Evolutionary conservation across 2,329 filamentous ascomycete genomes (phyloP).

Genomic region (Cryoendolithus antarcticus): DNA sequence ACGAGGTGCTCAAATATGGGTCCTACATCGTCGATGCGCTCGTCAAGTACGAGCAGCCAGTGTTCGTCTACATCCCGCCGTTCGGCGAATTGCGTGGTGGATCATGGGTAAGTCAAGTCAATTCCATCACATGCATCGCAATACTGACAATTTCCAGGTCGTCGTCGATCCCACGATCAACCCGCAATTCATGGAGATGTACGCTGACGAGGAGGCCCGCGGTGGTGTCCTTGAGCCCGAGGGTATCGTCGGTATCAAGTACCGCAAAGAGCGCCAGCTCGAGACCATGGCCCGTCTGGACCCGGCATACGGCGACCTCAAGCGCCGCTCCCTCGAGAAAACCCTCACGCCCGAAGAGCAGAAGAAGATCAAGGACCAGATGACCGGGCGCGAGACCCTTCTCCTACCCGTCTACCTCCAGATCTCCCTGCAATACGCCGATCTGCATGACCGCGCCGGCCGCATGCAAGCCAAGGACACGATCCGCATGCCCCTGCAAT

Average conservation of each 20-base stretch:
- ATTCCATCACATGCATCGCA: neutral
- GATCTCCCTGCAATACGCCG: constrained; percentile 92
- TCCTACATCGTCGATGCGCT: constrained; percentile 98
- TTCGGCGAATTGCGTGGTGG: constrained; percentile 95
- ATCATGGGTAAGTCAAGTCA: constrained; percentile 57
- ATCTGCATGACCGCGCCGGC: constrained; percentile 90
- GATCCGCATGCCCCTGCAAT: constrained; percentile 72
- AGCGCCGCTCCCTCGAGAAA: constrained; percentile 60
- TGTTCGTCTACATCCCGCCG: constrained; percentile 98
- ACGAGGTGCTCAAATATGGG: constrained; percentile 98
- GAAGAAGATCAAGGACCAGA: constrained; percentile 68
- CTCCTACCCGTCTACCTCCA: constrained; percentile 88
- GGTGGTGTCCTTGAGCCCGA: constrained; percentile 97
- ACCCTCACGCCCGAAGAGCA: constrained; percentile 61
- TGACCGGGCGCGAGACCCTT: constrained; percentile 73
- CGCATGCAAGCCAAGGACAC: constrained; percentile 97
- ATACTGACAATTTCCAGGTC: constrained; percentile 38
- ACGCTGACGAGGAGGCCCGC: constrained; percentile 85
- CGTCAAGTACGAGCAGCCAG: constrained; percentile 95
- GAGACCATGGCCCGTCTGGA: constrained; percentile 95
- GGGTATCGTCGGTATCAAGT: constrained; percentile 98
- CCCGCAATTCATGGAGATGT: constrained; percentile 96
- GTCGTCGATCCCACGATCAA: constrained; percentile 99
- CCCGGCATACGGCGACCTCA: constrained; percentile 67
- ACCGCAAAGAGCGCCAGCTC: constrained; percentile 91